Base-by-base conservation (phyloP, 345 rosid species). In the Populus alba region DNA sequence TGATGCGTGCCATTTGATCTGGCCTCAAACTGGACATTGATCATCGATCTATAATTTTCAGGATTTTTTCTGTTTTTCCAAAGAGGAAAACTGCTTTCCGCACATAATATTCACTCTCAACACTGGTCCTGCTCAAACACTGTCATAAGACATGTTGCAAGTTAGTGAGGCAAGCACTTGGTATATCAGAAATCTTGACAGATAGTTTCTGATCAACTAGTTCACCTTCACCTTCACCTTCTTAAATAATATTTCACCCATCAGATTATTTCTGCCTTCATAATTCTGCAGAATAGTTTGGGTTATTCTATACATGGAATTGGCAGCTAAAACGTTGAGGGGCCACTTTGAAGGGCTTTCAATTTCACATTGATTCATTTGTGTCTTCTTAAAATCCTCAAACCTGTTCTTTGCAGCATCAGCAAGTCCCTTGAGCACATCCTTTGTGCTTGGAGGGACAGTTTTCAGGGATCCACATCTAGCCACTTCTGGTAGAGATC, bases 151-250 rank as follows among this genome's bases (percentile, higher is more conserved):
- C 88, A 2, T 68, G 83, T 13, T 77, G 79, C 41, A 90, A 76
- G 83, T 93, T 93, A 55, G 93, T 88, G 73, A 95, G 92, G 79
- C 98, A 95, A 67, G 97, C 98, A n/a, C 87, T 84, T 7, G 89
- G 53, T 39, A 92, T 89, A 81, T 93, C 95, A 5, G 95, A 92
- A 78, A 88, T 87, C 86, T 76, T 86, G 43, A 49, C 77, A 35
- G 78, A 73, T 23, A 91, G 71, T 4, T 33, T 33, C 37, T 33
- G 37, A 33, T 33, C 35, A 33, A 33, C 35, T 33, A 33, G 35
- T 33, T 4, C 6, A 33, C 35, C 35, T 33, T 33, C 35, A 37
- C 43, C 35, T 33, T 33, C 35, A 37, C 43, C 83, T 75, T 80
- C 89, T 33, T 33, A 41, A 92, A 87, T 55, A 91, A 59, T 43